phyloP scores from a whole-genome alignment of 2,329 filamentous ascomycete species.

The Chalaropsis thielavioides region DNA sequence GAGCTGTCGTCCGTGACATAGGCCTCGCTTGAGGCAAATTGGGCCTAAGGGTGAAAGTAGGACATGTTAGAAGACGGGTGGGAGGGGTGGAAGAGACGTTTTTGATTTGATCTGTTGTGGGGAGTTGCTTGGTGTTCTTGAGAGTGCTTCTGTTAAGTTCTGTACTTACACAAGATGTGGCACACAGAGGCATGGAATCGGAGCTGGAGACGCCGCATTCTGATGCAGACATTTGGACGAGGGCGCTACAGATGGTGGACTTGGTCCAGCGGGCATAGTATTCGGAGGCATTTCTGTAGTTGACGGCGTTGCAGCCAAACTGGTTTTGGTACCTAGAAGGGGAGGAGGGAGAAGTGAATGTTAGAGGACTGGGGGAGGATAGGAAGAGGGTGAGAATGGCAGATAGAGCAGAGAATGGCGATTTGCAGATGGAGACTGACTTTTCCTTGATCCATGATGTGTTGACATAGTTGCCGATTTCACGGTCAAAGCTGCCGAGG shows the following conservation, averaged over 20 bases:
- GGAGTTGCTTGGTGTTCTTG: too few relatives aligned
- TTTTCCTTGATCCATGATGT: slow-evolving; percentile 62
- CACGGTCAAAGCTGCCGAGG: slow-evolving; percentile 59
- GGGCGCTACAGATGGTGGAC: slow-evolving; percentile 81
- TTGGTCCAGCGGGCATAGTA: slow-evolving; percentile 90
- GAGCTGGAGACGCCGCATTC: slow-evolving; percentile 51
- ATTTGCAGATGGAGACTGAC: slow-evolving; percentile 35
- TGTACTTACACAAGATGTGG: slow-evolving; percentile 62
- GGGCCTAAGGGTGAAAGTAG: slow-evolving; percentile 36
- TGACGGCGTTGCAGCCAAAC: slow-evolving; percentile 65
- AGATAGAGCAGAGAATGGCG: neutral
- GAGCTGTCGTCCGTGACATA: slow-evolving; percentile 59
- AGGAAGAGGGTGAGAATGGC: too few relatives aligned
- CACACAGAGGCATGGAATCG: slow-evolving; percentile 64
- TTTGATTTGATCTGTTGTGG: too few relatives aligned
- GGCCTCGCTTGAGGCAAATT: slow-evolving; percentile 79
- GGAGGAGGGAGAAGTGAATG: neutral
- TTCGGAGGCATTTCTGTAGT: slow-evolving; percentile 62
- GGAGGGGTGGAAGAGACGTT: too few relatives aligned
- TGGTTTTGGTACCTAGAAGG: slow-evolving; percentile 57
- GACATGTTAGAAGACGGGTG: neutral
- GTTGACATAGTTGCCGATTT: slow-evolving; percentile 57
- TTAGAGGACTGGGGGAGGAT: neutral
- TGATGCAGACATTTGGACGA: slow-evolving; percentile 74
- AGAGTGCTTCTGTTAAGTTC: neutral